Base-by-base conservation (phyloP, 441 rosid species). In the Geranium incanum region DNA sequence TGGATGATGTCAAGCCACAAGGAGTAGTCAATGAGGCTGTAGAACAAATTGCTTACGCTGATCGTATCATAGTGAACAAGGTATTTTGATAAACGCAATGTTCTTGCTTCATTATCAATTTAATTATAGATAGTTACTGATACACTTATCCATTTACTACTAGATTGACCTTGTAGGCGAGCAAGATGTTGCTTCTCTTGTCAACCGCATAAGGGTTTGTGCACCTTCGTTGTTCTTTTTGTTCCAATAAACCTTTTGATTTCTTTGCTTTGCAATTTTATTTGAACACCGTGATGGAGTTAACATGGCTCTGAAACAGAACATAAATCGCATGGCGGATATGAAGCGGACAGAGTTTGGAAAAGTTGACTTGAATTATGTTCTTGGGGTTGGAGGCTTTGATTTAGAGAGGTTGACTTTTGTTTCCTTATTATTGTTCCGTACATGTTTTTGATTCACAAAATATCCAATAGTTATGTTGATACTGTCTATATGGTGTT, bases 341-440 rank as follows among this genome's bases (percentile, higher is more conserved):
- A 71, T 92, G 87, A 89, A 85, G 68, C 80, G 73, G 66, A 90
- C 99, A 50, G 84, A 86, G 72, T 90, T 78, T 75, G 97, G 99
- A 76, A 85, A 90, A 69, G 97, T 92, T 79, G 91, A 95, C 87
- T 84, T 95, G 86, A 96, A 92, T 70, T 92, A 90, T 81, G 97
- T 92, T 81, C 97, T 95, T 81, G 97, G 99, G 50, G 88, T 92
- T 82, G 97, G 99, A 71, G 99, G 99, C 77, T 94, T 92, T 83
- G 97, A 94, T 84, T 81, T 94, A 76, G 97, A 92, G 83, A 89
- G 99, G 97, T 94, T 72, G 71, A 71, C 28, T 77, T 72, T 74
- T 84, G 57, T 36, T 23, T 38, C 70, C 37, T 18, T 13, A 60
- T 65, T 60, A 71, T 71, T 67, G 16, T 28, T 28, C 33, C 16